Conservation (phyloP, 2,329 filamentous ascomycete species). For the Botrytis paeoniae region DNA sequence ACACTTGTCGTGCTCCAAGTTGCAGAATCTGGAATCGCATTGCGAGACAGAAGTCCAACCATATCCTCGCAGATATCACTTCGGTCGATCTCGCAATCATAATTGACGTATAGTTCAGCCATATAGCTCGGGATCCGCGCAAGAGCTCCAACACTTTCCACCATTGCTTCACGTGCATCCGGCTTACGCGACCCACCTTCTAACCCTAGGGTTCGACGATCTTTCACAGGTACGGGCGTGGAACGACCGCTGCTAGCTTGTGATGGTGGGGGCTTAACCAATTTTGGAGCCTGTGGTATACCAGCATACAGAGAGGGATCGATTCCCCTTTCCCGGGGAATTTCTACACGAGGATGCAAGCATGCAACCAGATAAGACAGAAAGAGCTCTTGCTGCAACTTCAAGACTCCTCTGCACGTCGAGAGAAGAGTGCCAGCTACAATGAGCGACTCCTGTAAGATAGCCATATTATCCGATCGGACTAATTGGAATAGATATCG, state of each 20-base stretch:
- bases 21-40: slow-evolving; percentile 93
- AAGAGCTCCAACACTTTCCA: slow-evolving; percentile 89
- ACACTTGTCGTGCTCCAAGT: slow-evolving; percentile 99
- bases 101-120: slow-evolving; percentile 94
- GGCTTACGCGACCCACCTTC: slow-evolving; percentile 90
- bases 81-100: slow-evolving; percentile 91
- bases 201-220: slow-evolving; percentile 86
- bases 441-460: slow-evolving; percentile 86
- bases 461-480: slow-evolving; percentile 91
- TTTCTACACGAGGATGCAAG: slow-evolving; percentile 89
- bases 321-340: slow-evolving; percentile 85
- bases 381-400: slow-evolving; percentile 95
- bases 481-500: slow-evolving; percentile 95
- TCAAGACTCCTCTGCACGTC: slow-evolving; percentile 85
- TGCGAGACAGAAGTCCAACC: slow-evolving; percentile 86
- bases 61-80: slow-evolving; percentile 93
- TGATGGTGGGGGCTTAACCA: slow-evolving; percentile 75
- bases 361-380: slow-evolving; percentile 92
- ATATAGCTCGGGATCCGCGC: slow-evolving; percentile 93
- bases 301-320: slow-evolving; percentile 89
- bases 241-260: slow-evolving; percentile 75
- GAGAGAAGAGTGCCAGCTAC: slow-evolving; percentile 88
- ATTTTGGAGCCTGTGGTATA: slow-evolving; percentile 84
- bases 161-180: slow-evolving; percentile 96
- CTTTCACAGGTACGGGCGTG: slow-evolving; percentile 87